Evolutionary conservation across 305 asterid species (phyloP).

Genomic region (Plantago lanceolata): DNA sequence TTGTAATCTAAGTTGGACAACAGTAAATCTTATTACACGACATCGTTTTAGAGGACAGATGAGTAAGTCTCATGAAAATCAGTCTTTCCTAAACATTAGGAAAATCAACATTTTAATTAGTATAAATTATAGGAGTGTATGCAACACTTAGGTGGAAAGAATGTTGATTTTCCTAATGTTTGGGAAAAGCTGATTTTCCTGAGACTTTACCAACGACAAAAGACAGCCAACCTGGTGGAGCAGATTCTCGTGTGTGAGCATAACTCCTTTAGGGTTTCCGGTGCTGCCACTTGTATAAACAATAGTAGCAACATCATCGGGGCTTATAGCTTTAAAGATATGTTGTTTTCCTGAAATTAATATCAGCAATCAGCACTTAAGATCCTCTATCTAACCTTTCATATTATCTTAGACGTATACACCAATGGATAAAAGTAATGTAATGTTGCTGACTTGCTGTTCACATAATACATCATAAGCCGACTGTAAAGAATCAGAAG

Average conservation of each 20-base stretch:
- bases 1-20: constrained; percentile 44
- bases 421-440: neutral
- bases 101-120: too few relatives aligned
- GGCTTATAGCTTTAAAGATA: constrained; percentile 53
- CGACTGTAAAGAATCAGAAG: constrained; percentile 8
- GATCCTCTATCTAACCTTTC: constrained; percentile 6
- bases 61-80: too few relatives aligned
- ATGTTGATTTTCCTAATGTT: too few relatives aligned
- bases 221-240: constrained; percentile 74
- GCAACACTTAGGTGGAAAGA: too few relatives aligned
- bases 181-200: too few relatives aligned
- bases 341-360: constrained; percentile 55
- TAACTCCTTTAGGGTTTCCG: constrained; percentile 97
- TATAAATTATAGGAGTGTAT: too few relatives aligned
- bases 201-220: too few relatives aligned
- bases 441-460: neutral
- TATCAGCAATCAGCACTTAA: constrained; percentile 19
- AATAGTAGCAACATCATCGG: constrained; percentile 83
- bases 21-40: too few relatives aligned
- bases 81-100: too few relatives aligned
- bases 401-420: neutral
- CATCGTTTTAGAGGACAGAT: too few relatives aligned
- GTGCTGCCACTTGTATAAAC: constrained; percentile 96
- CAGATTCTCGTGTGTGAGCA: constrained; percentile 91
- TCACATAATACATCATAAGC: neutral